Evolutionary conservation across 257 asterid genomes (phyloP).

Genomic region (Plantago major): DNA sequence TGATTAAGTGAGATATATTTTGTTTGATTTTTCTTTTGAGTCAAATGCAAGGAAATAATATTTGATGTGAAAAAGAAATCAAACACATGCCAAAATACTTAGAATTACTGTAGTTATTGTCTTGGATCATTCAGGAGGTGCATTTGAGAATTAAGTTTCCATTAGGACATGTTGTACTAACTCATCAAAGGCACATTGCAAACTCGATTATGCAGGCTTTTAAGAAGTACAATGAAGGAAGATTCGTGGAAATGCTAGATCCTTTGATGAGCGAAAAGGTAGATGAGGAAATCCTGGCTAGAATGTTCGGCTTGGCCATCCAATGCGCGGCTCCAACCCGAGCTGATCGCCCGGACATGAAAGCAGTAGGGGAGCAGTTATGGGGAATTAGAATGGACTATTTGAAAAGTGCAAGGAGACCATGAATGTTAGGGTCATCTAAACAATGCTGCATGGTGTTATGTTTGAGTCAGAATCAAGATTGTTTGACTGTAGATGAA

Average conservation of each 20-base stretch:
- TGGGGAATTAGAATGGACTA: conserved; percentile 92
- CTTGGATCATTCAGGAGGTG: background rate
- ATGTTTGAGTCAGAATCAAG: conserved; percentile 4
- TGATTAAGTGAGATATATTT: too few relatives aligned
- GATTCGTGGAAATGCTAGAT: conserved; percentile 57
- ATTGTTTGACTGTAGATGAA: background rate
- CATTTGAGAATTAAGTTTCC: background rate
- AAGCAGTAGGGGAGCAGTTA: conserved; percentile 64
- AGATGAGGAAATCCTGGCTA: conserved; percentile 47
- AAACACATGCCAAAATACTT: too few relatives aligned
- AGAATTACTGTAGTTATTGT: too few relatives aligned
- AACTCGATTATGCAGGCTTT: conserved; percentile 55
- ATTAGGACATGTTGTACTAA: background rate
- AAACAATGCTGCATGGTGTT: conserved; percentile 1
- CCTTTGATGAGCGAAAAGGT: conserved; percentile 55
- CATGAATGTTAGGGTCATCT: conserved; percentile 10
- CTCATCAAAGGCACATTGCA: background rate
- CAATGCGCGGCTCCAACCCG: conserved; percentile 92
- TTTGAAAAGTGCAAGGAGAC: conserved; percentile 47
- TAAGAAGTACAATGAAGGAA: conserved; percentile 52
- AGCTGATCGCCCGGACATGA: conserved; percentile 88
- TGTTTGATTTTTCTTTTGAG: too few relatives aligned
- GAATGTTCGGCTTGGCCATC: conserved; percentile 72
- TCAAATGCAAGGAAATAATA: too few relatives aligned
- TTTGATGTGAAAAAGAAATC: too few relatives aligned